Conservation (phyloP, 345 rosid species). For the Syzygium aromaticum region DNA sequence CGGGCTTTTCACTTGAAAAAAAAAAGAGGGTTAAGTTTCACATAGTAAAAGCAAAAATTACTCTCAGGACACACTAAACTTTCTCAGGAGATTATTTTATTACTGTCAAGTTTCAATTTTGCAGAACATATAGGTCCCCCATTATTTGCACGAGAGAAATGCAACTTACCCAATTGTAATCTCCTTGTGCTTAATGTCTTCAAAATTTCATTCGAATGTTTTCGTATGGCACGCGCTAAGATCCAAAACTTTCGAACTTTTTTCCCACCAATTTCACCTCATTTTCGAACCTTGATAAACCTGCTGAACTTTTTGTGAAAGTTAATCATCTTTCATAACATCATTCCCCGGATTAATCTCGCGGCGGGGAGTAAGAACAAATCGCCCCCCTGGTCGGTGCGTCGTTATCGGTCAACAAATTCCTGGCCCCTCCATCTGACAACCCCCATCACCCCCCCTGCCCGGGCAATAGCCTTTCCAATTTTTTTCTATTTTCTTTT, state of each 20-base stretch:
- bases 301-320: not conserved
- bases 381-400: not conserved
- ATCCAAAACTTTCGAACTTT: not conserved
- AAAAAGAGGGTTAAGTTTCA: rapidly evolving
- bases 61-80: not conserved
- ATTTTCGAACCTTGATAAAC: not conserved
- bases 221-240: not conserved
- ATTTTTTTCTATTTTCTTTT: not conserved
- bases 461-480: not conserved
- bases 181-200: not conserved
- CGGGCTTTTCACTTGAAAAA: rapidly evolving
- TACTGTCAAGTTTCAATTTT: not conserved
- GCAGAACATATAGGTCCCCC: not conserved
- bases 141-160: not conserved
- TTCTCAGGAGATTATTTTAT: not conserved
- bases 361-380: not conserved
- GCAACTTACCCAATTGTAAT: not conserved
- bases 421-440: not conserved
- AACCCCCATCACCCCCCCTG: not conserved
- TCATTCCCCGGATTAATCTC: not conserved
- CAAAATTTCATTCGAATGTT: not conserved
- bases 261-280: not conserved
- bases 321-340: not conserved
- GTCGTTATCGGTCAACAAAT: not conserved
- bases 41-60: not conserved